Evolutionary conservation across 1,139 yeast genomes (phyloP), one percentile per base, ranked within the genome.

Genomic region (Saccharomyces uvarum): DNA sequence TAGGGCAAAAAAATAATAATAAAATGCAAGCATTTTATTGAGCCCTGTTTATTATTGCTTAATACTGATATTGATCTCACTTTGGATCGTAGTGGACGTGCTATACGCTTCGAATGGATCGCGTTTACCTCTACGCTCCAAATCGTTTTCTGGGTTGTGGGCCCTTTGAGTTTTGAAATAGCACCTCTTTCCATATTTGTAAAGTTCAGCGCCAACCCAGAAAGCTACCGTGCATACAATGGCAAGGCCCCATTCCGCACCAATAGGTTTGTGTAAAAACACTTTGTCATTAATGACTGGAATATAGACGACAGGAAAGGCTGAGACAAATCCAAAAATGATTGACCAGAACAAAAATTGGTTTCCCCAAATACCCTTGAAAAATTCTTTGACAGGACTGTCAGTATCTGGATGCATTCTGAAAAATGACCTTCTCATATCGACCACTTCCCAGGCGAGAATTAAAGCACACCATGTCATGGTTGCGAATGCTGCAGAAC

Each of bases 401-500:
- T 79, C 82, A 4, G 85, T 73, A 48, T 83, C 88, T 47, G 87
- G 88, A 60, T 84, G 79, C 90, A 87, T 85, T 53, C 76, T 73
- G 71, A 89, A 88, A 60, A 89, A 76, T 0, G 96, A 88, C 61
- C 84, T 77, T 57, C 84, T 75, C 70, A 86, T 77, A 68, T 88
- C 95, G 56, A 88, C 78, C 65, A 91, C 90, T 72, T 89, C 96
- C 96, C 96, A 89, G 1, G 96, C 96, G 55, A 88, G 75, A 29
- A 90, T 72, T 58, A 90, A 78, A 3, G 95, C 86, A 73, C 95
- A 82, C 96, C 97, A 90, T 0, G 97, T 89, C 85, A 90, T 84
- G 5, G 84, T 82, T 2, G 87, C 88, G 73, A 90, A 90, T 0
- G 95, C 79, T 3, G 88, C 81, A 1, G 96, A 82, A 68, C 97